Conservation (phyloP, 345 rosid genomes). For the Rhodomyrtus tomentosa region DNA sequence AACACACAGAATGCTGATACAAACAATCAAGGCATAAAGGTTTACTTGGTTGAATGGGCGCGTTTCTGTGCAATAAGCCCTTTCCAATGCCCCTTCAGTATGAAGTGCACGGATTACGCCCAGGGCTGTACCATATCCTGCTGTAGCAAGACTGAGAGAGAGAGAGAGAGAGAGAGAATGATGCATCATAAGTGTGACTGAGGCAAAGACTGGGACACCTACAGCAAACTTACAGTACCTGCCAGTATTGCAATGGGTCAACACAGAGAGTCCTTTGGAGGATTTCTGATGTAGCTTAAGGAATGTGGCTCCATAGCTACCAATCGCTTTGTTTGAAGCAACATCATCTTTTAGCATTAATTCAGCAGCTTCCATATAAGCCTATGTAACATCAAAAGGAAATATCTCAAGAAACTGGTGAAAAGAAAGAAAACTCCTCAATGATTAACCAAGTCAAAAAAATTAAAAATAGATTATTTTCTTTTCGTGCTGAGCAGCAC, state of each 20-base stretch:
- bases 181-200: neutral
- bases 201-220: neutral
- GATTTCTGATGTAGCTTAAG: slow-evolving; percentile 32
- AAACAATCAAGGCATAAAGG: neutral
- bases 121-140: slow-evolving; percentile 96
- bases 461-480: neutral
- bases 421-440: neutral
- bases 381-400: slow-evolving; percentile 17
- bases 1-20: neutral
- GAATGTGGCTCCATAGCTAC: slow-evolving; percentile 55
- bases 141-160: slow-evolving; percentile 77
- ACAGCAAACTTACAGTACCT: slow-evolving; percentile 26
- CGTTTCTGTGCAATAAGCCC: slow-evolving; percentile 95
- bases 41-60: slow-evolving; percentile 96
- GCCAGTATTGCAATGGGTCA: slow-evolving; percentile 98
- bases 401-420: neutral
- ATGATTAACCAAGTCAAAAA: neutral
- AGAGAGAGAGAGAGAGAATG: neutral
- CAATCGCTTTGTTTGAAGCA: slow-evolving; percentile 87
- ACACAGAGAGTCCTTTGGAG: slow-evolving; percentile 37
- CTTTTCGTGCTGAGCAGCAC: neutral
- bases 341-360: slow-evolving; percentile 81
- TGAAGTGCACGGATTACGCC: slow-evolving; percentile 91
- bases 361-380: slow-evolving; percentile 73
- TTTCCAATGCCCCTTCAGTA: slow-evolving; percentile 48